Percentiles rank a stretch among this genome's conserved stretches.
These are phyloP conservation scores for Penicillium fimorum DNA, from an alignment of 495 filamentous ascomycete species.

Conservation along the genomic window DNA sequence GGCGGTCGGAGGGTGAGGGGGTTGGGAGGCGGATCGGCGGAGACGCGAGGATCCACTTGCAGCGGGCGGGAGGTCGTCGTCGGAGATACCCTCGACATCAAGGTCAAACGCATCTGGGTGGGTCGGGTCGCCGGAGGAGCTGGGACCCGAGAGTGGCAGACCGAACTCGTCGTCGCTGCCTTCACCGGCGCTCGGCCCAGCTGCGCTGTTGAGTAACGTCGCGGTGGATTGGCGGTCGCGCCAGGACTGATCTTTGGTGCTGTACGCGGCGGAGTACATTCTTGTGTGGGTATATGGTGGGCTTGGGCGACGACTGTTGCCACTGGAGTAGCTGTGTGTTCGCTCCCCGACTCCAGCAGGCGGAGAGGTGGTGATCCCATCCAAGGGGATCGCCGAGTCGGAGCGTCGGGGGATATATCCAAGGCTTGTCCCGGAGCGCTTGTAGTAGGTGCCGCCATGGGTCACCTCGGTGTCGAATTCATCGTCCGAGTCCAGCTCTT, in stretches of 20 bases:
- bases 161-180: constrained; percentile 54
- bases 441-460: constrained; percentile 71
- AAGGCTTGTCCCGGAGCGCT: constrained; percentile 65
- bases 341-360: constrained; percentile 32
- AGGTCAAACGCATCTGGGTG: constrained; percentile 54
- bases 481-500: constrained; percentile 95
- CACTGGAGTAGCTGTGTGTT: constrained; percentile 53
- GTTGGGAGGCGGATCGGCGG: constrained; percentile 57
- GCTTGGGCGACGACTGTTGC: constrained; percentile 51
- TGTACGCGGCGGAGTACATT: constrained; percentile 64
- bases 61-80: constrained; percentile 53
- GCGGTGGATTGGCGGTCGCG: constrained; percentile 44
- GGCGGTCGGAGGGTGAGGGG: constrained; percentile 21
- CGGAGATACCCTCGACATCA: constrained; percentile 42
- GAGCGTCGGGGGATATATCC: constrained; percentile 70
- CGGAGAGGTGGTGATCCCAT: constrained; percentile 42
- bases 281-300: constrained; percentile 42
- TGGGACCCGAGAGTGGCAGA: constrained; percentile 49
- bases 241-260: constrained; percentile 35
- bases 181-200: constrained; percentile 42
- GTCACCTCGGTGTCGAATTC: constrained; percentile 96
- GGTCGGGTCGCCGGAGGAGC: constrained; percentile 56
- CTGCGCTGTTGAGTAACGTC: constrained; percentile 34
- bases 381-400: constrained; percentile 55
- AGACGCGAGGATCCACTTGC: constrained; percentile 44